Base-by-base conservation (phyloP, 2,329 filamentous ascomycete genomes). In the Venturia aucupariae region DNA sequence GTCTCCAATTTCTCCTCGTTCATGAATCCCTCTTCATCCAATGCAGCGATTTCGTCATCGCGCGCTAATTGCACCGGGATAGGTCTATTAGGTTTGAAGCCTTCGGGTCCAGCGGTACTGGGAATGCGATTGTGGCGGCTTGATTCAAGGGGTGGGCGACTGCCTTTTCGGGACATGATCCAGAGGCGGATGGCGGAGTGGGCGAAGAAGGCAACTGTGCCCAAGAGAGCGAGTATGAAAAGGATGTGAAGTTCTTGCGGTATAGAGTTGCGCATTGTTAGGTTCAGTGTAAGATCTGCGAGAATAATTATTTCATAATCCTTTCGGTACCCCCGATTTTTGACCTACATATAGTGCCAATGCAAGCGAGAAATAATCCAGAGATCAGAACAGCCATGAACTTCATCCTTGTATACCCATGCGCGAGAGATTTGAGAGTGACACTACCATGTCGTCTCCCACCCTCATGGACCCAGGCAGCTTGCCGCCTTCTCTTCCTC, bases 161-260 rank as follows among this genome's bases (percentile, higher is more conserved):
- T 55, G 30, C 27, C 51, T 35, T 57, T 57, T 2, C 51, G 51
- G 2, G 68, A 68, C 60, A 89, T 75, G 75, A 95, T 82, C 74
- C 84, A 87, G 4, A 95, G 80, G 22, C 89, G 86, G 65, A 94
- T 83, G 19, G 94, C 77, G 51, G 86, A 85, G 75, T 95, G 90
- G 71, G 86, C 88, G 80, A 96, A 94, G 76, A 95, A 86, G 68
- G 93, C 84, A 1, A 88, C 86, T 41, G 87, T 82, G 62, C 87
- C 79, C 62, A 95, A 77, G 65, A 95, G 87, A 68, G 92, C 81
- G 63, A 96, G 81, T 65, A 96, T 87, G 66, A 96, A 82, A 63
- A 95, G 80, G 66, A 95, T 84, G 70, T 91, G 89, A 71, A 95
- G 87, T 74, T 91, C 88, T 72, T 84, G 84, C 51, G 83, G 84